Evolutionary conservation across 306 rosid genomes (phyloP), one percentile per base, ranked within the genome.

Genomic region (Prosopis cineraria): DNA sequence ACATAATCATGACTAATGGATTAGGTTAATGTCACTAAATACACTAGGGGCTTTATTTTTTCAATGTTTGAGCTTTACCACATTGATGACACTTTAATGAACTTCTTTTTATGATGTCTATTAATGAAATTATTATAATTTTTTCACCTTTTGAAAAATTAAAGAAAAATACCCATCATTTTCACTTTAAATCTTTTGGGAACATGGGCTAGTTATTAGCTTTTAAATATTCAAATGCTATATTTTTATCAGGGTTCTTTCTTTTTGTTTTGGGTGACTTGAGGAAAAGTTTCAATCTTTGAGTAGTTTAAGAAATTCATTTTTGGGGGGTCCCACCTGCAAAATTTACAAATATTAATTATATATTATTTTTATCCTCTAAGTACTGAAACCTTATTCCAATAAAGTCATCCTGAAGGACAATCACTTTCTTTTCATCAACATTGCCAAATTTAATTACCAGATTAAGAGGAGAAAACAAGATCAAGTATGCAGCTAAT

Each of bases 151-250:
- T 67, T 62, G 34, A 44, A 65, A 80, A 70, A 85, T 72, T 45
- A 64, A 84, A 40, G 27, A 40, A 39, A 56, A 72, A 37, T 29
- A 29, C 84, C 66, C 89, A 93, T 90, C 83, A 88, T 88, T 88
- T 78, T 69, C 86, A 84, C 88, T 81, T 86, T 83, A 85, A 79
- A 82, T 87, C 87, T 85, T 88, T 89, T 73, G 90, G 90, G 90
- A 93, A 90, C 95, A 91, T 90, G 91, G 89, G 87, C 71, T 81
- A 84, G 86, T 87, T 70, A 82, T 85, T 82, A 83, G 85, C 97
- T 80, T 89, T 93, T 77, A 84, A 85, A 82, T 79, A 83, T 86
- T 86, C 80, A 76, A 87, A 75, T 93, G 88, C 90, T 90, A 81
- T 87, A 72, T 74, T 73, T 80, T 87, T 70, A 71, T 31, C 73